Base-by-base conservation (phyloP, 2,329 filamentous ascomycete species). In the Dactylellina drechsleri region DNA sequence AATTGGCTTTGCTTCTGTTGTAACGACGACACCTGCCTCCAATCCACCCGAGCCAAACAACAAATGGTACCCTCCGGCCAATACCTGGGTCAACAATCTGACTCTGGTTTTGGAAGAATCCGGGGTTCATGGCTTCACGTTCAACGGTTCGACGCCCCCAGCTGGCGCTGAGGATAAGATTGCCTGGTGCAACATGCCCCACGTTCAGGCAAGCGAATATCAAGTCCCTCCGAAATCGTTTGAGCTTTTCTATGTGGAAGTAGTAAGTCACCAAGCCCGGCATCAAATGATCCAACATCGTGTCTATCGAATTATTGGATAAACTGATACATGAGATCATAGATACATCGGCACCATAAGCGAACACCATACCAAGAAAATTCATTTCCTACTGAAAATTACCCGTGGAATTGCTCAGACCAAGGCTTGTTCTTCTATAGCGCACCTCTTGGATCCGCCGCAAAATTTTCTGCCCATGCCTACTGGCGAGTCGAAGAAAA, bases 331-430 rank as follows among this genome's bases (percentile, higher is more conserved):
- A 28, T 4, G 3, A 7, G 26, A 28, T 7, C 26, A 4, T 56
- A 64, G 85, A 90, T 93, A 58, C 92, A 95, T 79, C 87, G 92
- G 60, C 92, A 95, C 80, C 92, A 95, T 82, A 95, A 95, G 80
- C 87, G 92, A 20, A 95, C 91, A 0, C 91, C 91, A 0, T 95
- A 95, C 80, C 87, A 90, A 1, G 85, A 86, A 62, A 96, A 95
- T 80, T 87, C 88, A 0, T 94, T 95, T 78, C 91, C 91, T 0
- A 83, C 87, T 0, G 92, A 95, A 80, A 83, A 87, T 0, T 91
- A 92, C 79, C 82, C 83, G 16, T 95, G 91, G 92, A 82, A 90
- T 79, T 95, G 92, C 80, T 83, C 87, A 66, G 88, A 92, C 77
- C 85, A 89, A 78, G 89, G 86, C 0, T 84, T 93, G 1, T 92